Conservation (phyloP, 176 grass and related monocot species). For the Ampelocalamus luodianensis region DNA sequence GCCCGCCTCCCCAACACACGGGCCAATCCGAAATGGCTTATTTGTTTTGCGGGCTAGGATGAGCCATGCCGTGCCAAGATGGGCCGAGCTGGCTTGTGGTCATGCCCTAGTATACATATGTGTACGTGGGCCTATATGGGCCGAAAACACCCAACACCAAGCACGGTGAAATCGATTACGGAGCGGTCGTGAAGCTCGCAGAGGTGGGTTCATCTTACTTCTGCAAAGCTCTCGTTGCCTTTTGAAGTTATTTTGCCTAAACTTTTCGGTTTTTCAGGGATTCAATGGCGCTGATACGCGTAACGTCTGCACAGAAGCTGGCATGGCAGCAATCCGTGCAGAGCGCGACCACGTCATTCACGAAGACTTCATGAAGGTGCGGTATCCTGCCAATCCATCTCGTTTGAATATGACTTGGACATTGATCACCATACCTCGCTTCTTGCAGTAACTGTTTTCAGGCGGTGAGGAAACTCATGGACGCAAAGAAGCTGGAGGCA, state of each 20-base stretch:
- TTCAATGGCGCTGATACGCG: not conserved
- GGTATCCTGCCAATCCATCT: not conserved
- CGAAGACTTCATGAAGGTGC: not conserved
- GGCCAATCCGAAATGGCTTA: no score
- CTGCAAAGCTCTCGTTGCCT: not conserved
- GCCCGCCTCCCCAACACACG: no score
- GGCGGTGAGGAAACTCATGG: not conserved
- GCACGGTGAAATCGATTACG: not conserved
- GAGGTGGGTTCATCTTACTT: not conserved
- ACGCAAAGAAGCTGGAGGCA: not conserved
- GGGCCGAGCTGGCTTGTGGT: no score
- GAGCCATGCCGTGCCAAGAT: no score
- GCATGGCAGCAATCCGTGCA: constrained; percentile 15
- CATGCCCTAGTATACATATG: no score
- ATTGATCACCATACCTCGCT: not conserved
- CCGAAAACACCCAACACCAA: no score
- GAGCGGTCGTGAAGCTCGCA: not conserved
- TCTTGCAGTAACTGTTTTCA: not conserved
- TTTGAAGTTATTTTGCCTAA: not conserved
- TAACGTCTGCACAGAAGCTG: constrained; percentile 6
- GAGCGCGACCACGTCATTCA: constrained; percentile 2
- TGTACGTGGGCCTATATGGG: no score
- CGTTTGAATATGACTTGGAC: not conserved
- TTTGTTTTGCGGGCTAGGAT: no score
- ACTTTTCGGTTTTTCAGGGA: not conserved